These are phyloP conservation scores for Acacia concinna DNA, from an alignment of 331 rosid genomes.

Conservation along the genomic window DNA sequence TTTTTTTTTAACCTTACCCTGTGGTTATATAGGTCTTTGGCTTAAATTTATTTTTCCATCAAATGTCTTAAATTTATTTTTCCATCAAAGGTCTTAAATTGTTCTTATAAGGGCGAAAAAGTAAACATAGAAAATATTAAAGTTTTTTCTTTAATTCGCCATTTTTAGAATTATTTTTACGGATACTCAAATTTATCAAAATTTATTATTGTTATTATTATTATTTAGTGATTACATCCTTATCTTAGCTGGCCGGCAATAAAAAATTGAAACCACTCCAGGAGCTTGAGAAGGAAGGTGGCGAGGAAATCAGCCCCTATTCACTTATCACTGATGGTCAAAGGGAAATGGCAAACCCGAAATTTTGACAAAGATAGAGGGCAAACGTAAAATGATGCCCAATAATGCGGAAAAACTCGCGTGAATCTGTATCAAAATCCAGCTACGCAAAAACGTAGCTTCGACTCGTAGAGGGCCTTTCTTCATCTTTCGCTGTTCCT, in stretches of 20 bases:
- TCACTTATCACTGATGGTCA: not conserved
- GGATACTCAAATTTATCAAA: not conserved
- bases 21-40: no score
- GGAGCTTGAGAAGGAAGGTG: not conserved
- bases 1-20: no score
- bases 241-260: not conserved
- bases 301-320: not conserved
- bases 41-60: no score
- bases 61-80: no score
- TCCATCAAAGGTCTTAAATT: no score
- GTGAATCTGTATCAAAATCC: slow-evolving; percentile 38
- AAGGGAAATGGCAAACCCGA: slow-evolving; percentile 32
- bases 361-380: slow-evolving; percentile 26
- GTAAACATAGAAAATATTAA: no score
- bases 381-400: not conserved
- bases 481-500: not conserved
- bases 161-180: no score
- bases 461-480: slow-evolving; percentile 37
- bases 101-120: not conserved
- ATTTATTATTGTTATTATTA: not conserved
- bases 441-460: slow-evolving; percentile 51
- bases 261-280: not conserved
- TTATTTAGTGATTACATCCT: not conserved
- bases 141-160: no score
- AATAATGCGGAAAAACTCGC: slow-evolving; percentile 31